A percentile compares a stretch with the other conserved stretches of the same genome.
Conservation (phyloP, 352 stramenopile genomes). For the Lagenidium giganteum region DNA sequence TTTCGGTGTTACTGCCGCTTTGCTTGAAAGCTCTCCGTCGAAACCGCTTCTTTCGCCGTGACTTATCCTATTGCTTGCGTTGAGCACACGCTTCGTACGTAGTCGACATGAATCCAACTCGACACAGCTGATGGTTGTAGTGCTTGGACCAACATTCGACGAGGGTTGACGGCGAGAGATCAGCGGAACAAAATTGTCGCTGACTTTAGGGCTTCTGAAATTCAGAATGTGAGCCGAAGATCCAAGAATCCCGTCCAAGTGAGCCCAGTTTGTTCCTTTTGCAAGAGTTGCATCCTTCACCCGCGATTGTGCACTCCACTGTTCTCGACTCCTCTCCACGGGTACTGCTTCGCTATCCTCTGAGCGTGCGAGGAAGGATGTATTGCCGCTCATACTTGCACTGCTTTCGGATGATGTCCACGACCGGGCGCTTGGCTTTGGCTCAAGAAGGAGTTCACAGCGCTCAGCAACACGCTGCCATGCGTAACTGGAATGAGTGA, state of each 20-base stretch:
- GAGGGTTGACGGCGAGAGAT: conserved; percentile 14
- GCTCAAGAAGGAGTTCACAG: conserved; percentile 12
- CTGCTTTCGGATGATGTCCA: conserved; percentile 60
- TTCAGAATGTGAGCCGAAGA: conserved; percentile 69
- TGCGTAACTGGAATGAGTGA: conserved; percentile 66
- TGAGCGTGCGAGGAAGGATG: too few relatives aligned
- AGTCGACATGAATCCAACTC: conserved; percentile 32
- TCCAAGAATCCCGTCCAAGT: conserved; percentile 63
- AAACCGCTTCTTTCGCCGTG: conserved; percentile 61
- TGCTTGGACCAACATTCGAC: background rate
- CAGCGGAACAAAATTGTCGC: conserved; percentile 66
- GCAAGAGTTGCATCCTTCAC: too few relatives aligned
- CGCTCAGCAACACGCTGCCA: conserved; percentile 44
- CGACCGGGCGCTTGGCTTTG: conserved; percentile 24
- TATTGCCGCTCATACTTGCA: conserved; percentile 5
- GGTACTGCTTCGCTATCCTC: conserved; percentile 5
- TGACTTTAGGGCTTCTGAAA: conserved; percentile 76
- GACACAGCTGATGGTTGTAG: conserved; percentile 17
- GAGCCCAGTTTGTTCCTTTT: too few relatives aligned
- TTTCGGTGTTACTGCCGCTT: conserved; percentile 31
- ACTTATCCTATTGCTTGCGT: conserved; percentile 42
- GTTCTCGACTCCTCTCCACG: background rate
- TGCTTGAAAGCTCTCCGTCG: conserved; percentile 58
- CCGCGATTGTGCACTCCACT: too few relatives aligned
- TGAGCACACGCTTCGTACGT: conserved; percentile 41